A percentile compares a stretch with the other conserved stretches of the same genome.
Conservation (phyloP, 352 stramenopile species). For the Peronospora belbahrii region DNA sequence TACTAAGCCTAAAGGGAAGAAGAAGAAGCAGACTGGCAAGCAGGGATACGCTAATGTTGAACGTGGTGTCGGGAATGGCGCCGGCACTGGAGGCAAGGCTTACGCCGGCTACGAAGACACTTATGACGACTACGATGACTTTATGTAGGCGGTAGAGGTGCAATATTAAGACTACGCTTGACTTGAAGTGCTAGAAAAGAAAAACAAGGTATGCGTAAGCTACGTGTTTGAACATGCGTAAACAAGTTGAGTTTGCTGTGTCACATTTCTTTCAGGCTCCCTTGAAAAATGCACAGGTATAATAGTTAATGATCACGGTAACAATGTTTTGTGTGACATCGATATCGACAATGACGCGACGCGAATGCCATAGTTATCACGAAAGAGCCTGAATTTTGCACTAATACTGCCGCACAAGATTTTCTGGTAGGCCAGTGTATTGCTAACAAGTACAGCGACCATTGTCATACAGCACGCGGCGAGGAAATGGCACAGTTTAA, state of each 20-base stretch:
- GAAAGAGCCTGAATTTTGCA: slow-evolving; percentile 58
- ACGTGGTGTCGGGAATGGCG: slow-evolving; percentile 36
- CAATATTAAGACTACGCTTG: slow-evolving; percentile 7
- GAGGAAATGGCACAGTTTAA: slow-evolving; percentile 81
- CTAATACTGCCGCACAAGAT: slow-evolving; percentile 57
- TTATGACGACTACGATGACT: slow-evolving; percentile 82
- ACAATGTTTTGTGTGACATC: too few species aligned
- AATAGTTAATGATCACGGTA: too few species aligned
- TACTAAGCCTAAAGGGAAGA: slow-evolving; percentile 79
- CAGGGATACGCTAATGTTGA: slow-evolving; percentile 81
- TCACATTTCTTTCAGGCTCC: too few species aligned
- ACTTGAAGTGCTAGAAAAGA: slow-evolving; percentile 5
- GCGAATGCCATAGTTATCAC: slow-evolving; percentile 72
- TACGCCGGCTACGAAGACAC: slow-evolving; percentile 46
- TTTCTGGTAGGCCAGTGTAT: slow-evolving; percentile 45
- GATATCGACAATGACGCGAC: too few species aligned
- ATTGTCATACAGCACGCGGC: slow-evolving; percentile 34
- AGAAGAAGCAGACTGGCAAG: slow-evolving; percentile 76
- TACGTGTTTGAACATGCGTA: slow-evolving; percentile 2
- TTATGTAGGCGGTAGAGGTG: slow-evolving; percentile 57
- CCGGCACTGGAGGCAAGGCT: slow-evolving; percentile 25
- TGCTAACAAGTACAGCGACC: slow-evolving; percentile 36
- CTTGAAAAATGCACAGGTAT: too few species aligned
- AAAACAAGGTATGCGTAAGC: slow-evolving; percentile 9
- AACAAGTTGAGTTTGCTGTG: too few species aligned